Evolutionary conservation across 371 early-diverging fungal species (phyloP), one percentile per base, ranked within the genome.

Genomic region (Rhizopus microsporus): DNA sequence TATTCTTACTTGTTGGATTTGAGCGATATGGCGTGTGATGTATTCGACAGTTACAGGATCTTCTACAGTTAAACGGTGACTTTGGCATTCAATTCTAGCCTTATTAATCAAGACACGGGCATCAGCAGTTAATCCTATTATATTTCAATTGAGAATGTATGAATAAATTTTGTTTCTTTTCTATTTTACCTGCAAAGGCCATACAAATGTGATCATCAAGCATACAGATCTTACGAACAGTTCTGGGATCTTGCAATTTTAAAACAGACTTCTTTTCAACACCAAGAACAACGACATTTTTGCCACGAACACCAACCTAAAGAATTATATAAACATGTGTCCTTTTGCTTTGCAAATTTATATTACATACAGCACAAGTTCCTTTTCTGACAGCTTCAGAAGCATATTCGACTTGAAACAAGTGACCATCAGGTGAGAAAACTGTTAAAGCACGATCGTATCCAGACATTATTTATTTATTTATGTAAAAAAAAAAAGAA

Each of bases 391-490:
- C 96, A 38, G 99, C 99, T 69, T 99, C 98, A 60, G 97, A 92
- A 48, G 99, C 99, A 77, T 99, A 99, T 83, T 99, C 99, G 57
- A 99, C 99, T 87, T 99, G 99, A 78, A 99, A 98, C 58, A 99
- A 82, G 77, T 99, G 97, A 52, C 99, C 99, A 77, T 99, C 99
- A 44, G 99, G 99, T 34, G 99, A 98, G 76, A 99, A 99, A 60
- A 99, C 94, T 47, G 99, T 99, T 61, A 99, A 86, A 51, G 98
- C 97, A 63, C 91, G 88, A 82, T 93, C 93, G 84, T 93, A 93
- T 62, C 89, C 82, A 59, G 77, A 76, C 80, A 80, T 80, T 15
- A 7, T 56, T 38, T 17, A 15, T n/a, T 17, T 23, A 29, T 46
- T 17, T 29, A 29, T 46, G 7, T 8, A 46, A 46, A 16, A 23